Evolutionary conservation across 257 asterid species (phyloP).

Genomic region (Echites panduratus): DNA sequence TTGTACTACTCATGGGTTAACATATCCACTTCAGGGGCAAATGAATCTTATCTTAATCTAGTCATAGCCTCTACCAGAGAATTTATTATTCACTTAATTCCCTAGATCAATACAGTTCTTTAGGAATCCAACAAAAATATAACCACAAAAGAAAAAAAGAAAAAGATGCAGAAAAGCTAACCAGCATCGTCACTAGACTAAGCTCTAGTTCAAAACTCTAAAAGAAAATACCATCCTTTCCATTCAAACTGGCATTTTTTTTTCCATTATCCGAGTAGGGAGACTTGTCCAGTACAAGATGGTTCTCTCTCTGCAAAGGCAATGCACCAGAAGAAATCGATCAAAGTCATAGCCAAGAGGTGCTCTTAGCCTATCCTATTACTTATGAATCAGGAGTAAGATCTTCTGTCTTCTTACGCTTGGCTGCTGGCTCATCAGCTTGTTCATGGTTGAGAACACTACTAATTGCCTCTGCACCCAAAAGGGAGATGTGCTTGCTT

Average conservation of each 20-base stretch:
- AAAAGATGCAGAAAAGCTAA: background rate
- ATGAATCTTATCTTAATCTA: background rate
- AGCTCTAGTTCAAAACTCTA: conserved; percentile 1
- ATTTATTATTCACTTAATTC: background rate
- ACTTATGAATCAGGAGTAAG: conserved; percentile 42
- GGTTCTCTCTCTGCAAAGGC: conserved; percentile 47
- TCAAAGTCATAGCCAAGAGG: conserved; percentile 16
- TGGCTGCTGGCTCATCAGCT: conserved; percentile 55
- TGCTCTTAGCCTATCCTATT: conserved; percentile 19
- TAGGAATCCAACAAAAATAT: background rate
- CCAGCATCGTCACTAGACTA: conserved; percentile 7
- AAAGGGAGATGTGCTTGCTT: conserved; percentile 76
- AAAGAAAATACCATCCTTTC: conserved; percentile 8
- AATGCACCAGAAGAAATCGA: conserved; percentile 40
- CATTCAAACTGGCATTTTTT: conserved; percentile 11
- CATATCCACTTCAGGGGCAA: no score
- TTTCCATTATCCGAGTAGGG: background rate
- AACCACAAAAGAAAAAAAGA: background rate
- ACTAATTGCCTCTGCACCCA: conserved; percentile 67
- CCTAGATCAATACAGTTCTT: background rate
- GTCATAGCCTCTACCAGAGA: background rate
- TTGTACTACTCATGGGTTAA: background rate
- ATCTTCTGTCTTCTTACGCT: conserved; percentile 80
- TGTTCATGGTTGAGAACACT: conserved; percentile 32
- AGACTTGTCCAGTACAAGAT: conserved; percentile 17